Conservation (phyloP, 192 early-diverging fungal species). For the Umbelopsis vinacea region DNA sequence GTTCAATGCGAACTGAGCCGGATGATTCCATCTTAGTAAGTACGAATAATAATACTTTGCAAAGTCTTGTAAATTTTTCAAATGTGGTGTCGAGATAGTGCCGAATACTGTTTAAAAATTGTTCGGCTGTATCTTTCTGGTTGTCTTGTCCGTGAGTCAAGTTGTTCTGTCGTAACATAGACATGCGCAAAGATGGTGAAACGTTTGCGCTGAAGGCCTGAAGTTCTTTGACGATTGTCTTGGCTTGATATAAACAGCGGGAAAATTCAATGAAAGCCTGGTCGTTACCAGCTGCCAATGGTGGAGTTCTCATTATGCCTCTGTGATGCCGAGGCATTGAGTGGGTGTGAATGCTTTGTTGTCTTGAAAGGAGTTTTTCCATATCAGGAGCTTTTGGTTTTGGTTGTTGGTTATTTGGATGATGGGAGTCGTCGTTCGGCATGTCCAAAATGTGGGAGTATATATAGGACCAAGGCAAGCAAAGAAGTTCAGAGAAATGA, state of each 20-base stretch:
- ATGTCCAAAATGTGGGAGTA: not conserved
- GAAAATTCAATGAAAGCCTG: constrained; percentile 30
- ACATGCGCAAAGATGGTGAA: constrained; percentile 18
- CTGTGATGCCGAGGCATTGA: constrained; percentile 8
- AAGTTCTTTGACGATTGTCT: constrained; percentile 31
- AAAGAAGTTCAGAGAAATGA: constrained; percentile 3
- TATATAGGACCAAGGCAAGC: constrained; percentile 2
- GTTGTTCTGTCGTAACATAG: constrained; percentile 1
- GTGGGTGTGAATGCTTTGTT: not conserved
- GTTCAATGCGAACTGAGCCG: constrained; percentile 11
- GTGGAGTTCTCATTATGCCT: not conserved
- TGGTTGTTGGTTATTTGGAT: not conserved
- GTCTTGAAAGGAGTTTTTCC: not conserved
- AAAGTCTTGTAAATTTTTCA: constrained; percentile 33
- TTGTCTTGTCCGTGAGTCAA: constrained; percentile 8
- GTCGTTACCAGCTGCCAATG: constrained; percentile 1
- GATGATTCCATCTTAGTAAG: constrained; percentile 26
- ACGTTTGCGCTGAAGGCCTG: constrained; percentile 27
- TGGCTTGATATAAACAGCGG: constrained; percentile 35
- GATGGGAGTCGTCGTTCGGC: not conserved
- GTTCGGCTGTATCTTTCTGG: constrained; percentile 2
- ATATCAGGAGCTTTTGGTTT: not conserved
- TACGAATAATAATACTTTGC: constrained; percentile 29
- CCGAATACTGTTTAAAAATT: not conserved
- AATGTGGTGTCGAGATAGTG: constrained; percentile 27